A percentile compares a stretch with the other conserved stretches of the same genome.
phyloP scores from a whole-genome alignment of 805 yeast species.

The Starmerella apicola region DNA sequence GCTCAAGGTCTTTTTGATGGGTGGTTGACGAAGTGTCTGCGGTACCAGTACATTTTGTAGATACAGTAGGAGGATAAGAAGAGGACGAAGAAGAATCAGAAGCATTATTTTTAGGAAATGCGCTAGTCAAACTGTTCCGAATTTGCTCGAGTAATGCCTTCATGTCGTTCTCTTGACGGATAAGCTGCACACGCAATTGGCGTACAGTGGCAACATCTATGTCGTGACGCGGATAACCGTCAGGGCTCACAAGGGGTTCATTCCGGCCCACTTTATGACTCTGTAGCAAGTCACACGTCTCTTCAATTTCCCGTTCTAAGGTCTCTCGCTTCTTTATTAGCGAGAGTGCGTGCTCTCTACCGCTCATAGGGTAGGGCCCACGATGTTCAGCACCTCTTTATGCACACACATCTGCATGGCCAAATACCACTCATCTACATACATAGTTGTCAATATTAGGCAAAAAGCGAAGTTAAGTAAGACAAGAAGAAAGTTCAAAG shows the following conservation, averaged over 20 bases:
- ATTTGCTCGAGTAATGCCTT: slow-evolving; percentile 36
- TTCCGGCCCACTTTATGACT: slow-evolving; percentile 46
- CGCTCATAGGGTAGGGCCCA: slow-evolving; percentile 3
- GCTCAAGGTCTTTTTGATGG: too few species aligned
- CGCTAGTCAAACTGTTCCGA: slow-evolving; percentile 35
- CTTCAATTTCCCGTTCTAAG: slow-evolving; percentile 34
- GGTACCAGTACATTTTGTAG: background rate
- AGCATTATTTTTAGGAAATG: slow-evolving; percentile 20
- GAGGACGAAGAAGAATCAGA: background rate
- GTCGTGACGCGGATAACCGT: slow-evolving; percentile 81
- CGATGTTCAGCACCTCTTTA: too few species aligned
- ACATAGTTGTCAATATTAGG: background rate
- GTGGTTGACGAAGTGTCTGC: background rate
- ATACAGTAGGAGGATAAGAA: background rate
- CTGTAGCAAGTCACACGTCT: slow-evolving; percentile 34
- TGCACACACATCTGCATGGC: too few species aligned
- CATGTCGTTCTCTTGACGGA: slow-evolving; percentile 60
- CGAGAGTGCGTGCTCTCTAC: slow-evolving; percentile 13
- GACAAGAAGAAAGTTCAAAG: background rate
- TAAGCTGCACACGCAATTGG: slow-evolving; percentile 47
- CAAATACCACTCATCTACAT: background rate
- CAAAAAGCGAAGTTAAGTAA: background rate
- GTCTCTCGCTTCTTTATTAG: slow-evolving; percentile 18
- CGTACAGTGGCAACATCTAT: slow-evolving; percentile 65
- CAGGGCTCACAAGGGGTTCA: slow-evolving; percentile 49